Base-by-base conservation (phyloP, 306 rosid species). In the Fragaria ananassa region DNA sequence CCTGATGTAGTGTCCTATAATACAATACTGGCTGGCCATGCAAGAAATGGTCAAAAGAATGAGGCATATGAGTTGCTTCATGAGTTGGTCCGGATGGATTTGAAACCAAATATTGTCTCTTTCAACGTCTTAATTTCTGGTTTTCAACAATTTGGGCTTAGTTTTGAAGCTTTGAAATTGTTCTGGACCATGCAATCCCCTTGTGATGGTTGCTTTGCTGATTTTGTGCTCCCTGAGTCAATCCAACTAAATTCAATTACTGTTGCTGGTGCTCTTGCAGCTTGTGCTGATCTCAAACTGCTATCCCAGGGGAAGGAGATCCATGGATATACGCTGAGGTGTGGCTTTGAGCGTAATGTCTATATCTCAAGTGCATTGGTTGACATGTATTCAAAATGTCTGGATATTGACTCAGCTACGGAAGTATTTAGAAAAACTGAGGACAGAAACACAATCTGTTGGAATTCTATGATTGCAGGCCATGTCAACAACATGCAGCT, bases 391-490 rank as follows among this genome's bases (percentile, higher is more conserved):
- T 58, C 78, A 17, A 85, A 85, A 76, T 85, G 83, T 54, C 50
- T 34, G 1, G 75, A 71, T 58, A 72, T 69, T 73, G 79, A 4
- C 73, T 51, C 79, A 25, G 88, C 85, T 51, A 47, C 72, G 6
- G 29, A 62, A 72, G 79, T 81, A 29, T 85, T 85, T 65, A 45
- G 56, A 56, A 72, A 66, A 72, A 45, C 34, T 23, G 78, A 75
- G 44, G 75, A 46, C 47, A 79, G 74, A 70, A 85, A 81, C 71
- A 82, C 72, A 61, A 60, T 75, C 50, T 81, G 88, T 75, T 81
- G 85, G 88, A 85, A 81, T 73, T 72, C 79, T 41, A 82, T 85
- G 78, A 79, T 82, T 64, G 86, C 88, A n/a, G 86, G 88, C 60
- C 57, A 79, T 12, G 72, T 79, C 67, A 51, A 57, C 51, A 45